Base-by-base conservation (phyloP, 148 eudicot species). In the Salicornia ramosissima region DNA sequence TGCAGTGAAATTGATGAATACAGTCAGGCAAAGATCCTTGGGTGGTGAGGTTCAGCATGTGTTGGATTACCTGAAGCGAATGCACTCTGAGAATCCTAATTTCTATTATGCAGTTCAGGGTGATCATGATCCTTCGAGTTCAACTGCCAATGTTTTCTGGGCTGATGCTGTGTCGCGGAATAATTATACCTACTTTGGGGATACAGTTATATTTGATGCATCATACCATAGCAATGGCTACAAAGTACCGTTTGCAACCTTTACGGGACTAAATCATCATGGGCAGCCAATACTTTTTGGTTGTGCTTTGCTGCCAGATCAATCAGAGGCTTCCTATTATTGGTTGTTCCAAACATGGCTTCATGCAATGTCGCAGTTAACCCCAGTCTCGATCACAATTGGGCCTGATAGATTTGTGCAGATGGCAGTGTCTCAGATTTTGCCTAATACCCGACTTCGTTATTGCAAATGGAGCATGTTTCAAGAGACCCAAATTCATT, bases 331-430 rank as follows among this genome's bases (percentile, higher is more conserved):
- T 67, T 52, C 80, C 46, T 82, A 76, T 10, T 30, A 60, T 40
- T 82, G 85, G 85, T 45, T 82, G 51, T 67, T 82, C 28, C 83
- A 77, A 54, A 76, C 83, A 25, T 82, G 85, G 85, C 80, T 82
- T 24, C 71, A 70, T 46, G 78, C 80, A 0, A 71, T 79, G 81
- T 76, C 71, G 25, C 80, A 69, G 28, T 64, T 31, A 40, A 30
- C 11, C 49, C 85, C 85, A 45, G 69, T 77, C 62, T 82, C 83
- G 13, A 77, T 79, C 59, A 82, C 83, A 33, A 74, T 78, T 3
- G 85, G 74, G 66, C 83, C 81, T 42, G 76, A 77, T 67, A 70
- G 80, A 52, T 79, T 69, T 73, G 76, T 82, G 33, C 80, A 79
- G 64, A 73, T 76, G 73, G 85, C 76, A 57, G 78, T 49, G 40